A percentile compares a stretch with the other conserved stretches of the same genome.
These are phyloP conservation scores for Polychaeton citri DNA, from an alignment of 2,329 filamentous ascomycete genomes.

Conservation along the genomic window DNA sequence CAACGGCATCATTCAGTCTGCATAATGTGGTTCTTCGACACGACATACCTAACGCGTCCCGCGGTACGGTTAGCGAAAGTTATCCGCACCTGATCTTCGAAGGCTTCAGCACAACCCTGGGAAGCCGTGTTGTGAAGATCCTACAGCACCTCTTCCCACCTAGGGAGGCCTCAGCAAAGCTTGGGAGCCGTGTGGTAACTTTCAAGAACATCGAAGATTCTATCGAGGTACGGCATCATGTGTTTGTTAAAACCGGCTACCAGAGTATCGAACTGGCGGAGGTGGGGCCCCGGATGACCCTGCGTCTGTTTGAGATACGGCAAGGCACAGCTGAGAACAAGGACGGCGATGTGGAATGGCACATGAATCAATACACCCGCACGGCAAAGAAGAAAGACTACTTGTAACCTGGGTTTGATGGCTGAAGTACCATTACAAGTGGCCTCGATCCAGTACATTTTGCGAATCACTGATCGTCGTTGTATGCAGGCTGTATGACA, in stretches of 20 bases:
- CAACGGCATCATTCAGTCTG: slow-evolving; percentile 73
- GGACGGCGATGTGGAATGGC: slow-evolving; percentile 93
- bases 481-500: too few species aligned
- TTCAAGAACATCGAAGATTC: slow-evolving; percentile 82
- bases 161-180: slow-evolving; percentile 64
- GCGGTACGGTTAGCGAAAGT: slow-evolving; percentile 79
- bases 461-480: too few species aligned
- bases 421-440: too few species aligned
- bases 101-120: slow-evolving; percentile 71
- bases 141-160: slow-evolving; percentile 92
- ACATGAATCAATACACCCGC: slow-evolving; percentile 86
- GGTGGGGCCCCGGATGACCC: slow-evolving; percentile 92
- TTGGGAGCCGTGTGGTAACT: slow-evolving; percentile 79
- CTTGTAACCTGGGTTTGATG: too few species aligned
- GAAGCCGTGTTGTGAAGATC: slow-evolving; percentile 73
- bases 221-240: slow-evolving; percentile 84
- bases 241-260: slow-evolving; percentile 87
- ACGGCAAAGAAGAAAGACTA: slow-evolving; percentile 95
- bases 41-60: slow-evolving; percentile 77
- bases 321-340: slow-evolving; percentile 87
- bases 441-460: too few species aligned
- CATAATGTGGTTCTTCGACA: slow-evolving; percentile 88
- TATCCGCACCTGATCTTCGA: slow-evolving; percentile 96
- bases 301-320: slow-evolving; percentile 87
- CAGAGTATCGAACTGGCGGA: slow-evolving; percentile 80